Conservation (phyloP, 75 land plant genomes). For the Larix kaempferi region DNA sequence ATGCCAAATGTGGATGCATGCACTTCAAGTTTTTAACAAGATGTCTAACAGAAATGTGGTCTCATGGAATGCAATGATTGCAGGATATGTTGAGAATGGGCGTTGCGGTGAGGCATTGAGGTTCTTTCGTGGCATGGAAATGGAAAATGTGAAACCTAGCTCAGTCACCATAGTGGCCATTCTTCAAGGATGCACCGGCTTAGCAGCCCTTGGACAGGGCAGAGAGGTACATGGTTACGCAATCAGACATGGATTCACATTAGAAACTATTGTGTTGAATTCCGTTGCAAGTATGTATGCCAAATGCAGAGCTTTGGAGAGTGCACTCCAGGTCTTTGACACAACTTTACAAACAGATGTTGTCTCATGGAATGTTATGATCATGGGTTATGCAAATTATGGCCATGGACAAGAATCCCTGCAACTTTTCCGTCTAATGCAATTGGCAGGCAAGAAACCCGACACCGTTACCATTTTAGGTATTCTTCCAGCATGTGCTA, state of each 20-base stretch:
- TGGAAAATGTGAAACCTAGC: constrained; percentile 13
- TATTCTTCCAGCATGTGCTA: constrained; percentile 20
- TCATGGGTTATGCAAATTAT: constrained; percentile 23
- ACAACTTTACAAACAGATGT: constrained; percentile 18
- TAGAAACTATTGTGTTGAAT: constrained; percentile 15
- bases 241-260: background rate
- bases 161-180: background rate
- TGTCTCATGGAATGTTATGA: constrained; percentile 43
- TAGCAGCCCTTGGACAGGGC: constrained; percentile 1
- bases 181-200: constrained; percentile 7
- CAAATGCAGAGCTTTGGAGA: constrained; percentile 21
- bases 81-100: constrained; percentile 8
- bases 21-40: constrained; percentile 8
- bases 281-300: constrained; percentile 42
- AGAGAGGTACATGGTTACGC: constrained; percentile 1
- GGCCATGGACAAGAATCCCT: constrained; percentile 26
- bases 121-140: constrained; percentile 4
- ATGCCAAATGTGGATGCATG: constrained; percentile 7
- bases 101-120: background rate
- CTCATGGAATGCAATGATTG: constrained; percentile 17
- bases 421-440: constrained; percentile 25
- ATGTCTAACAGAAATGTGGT: constrained; percentile 1
- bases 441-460: constrained; percentile 5
- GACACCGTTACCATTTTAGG: constrained; percentile 20
- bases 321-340: constrained; percentile 31